phyloP scores from a whole-genome alignment of 2,329 filamentous ascomycete genomes.

The Chaetomium strumarium region DNA sequence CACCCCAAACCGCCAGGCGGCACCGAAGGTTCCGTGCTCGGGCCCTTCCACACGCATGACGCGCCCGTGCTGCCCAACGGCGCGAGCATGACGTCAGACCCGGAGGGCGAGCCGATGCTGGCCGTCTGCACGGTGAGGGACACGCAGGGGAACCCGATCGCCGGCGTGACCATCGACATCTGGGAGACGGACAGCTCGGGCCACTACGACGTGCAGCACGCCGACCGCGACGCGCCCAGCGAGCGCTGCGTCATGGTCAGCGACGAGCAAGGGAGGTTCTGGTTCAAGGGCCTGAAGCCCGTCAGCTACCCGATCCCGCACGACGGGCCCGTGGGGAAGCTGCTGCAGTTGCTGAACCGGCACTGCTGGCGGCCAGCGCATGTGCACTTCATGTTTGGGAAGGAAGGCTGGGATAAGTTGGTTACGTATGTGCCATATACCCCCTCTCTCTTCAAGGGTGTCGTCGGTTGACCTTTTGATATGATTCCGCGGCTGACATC shows the following conservation, averaged over 20 bases:
- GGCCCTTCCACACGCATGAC: conserved; percentile 79
- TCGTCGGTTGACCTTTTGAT: not conserved
- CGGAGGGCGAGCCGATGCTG: conserved; percentile 62
- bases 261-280: conserved; percentile 69
- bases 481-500: not conserved
- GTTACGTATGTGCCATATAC: conserved; percentile 66
- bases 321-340: conserved; percentile 74
- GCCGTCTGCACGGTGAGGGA: conserved; percentile 69
- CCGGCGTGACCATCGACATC: conserved; percentile 67
- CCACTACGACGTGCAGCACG: conserved; percentile 76
- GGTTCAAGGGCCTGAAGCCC: conserved; percentile 79
- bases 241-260: conserved; percentile 61
- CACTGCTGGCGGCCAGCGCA: conserved; percentile 74
- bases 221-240: conserved; percentile 57
- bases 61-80: conserved; percentile 54
- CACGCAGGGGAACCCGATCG: conserved; percentile 55
- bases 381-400: conserved; percentile 86
- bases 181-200: conserved; percentile 82
- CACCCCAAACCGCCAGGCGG: conserved; percentile 66
- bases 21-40: conserved; percentile 75
- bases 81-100: conserved; percentile 59
- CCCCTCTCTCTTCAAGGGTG: not conserved
- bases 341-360: conserved; percentile 60
- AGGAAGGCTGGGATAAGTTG: conserved; percentile 69
- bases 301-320: conserved; percentile 81